Conservation (phyloP, 805 yeast genomes). For the Yamadazyma takamatsuzukensis region DNA sequence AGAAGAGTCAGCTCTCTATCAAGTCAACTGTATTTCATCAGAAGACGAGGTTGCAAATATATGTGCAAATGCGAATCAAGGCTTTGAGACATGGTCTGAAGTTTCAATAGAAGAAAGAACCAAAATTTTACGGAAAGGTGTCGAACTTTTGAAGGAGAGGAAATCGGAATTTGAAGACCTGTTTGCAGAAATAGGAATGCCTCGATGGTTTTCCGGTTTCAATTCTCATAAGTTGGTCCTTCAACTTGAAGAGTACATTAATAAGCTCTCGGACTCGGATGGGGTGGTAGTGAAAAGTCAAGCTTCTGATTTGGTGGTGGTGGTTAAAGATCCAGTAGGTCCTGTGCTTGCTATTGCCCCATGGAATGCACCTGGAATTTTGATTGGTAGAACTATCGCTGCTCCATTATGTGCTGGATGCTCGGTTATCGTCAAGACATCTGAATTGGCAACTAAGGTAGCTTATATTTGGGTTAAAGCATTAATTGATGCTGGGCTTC, state of each 20-base stretch:
- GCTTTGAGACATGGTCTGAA: conserved; percentile 24
- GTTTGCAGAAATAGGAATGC: conserved; percentile 31
- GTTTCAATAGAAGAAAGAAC: conserved; percentile 14
- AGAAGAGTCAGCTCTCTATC: conserved; percentile 1
- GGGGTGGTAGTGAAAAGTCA: conserved; percentile 13
- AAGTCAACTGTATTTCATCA: conserved; percentile 4
- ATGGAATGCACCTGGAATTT: conserved; percentile 48
- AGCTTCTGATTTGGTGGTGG: conserved; percentile 21
- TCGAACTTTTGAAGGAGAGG: conserved; percentile 12
- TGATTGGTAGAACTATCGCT: conserved; percentile 35
- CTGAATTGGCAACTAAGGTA: conserved; percentile 35
- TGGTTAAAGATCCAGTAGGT: conserved; percentile 39
- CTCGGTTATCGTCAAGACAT: conserved; percentile 40
- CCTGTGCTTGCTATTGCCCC: conserved; percentile 45
- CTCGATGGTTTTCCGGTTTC: conserved; percentile 33
- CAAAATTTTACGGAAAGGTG: conserved; percentile 17
- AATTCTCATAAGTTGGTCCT: conserved; percentile 25
- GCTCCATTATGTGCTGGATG: conserved; percentile 50
- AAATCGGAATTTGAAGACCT: conserved; percentile 10
- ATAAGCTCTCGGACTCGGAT: conserved; percentile 16
- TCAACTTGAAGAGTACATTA: conserved; percentile 26
- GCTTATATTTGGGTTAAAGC: conserved; percentile 30
- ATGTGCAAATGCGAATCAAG: conserved; percentile 19
- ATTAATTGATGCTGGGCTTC: conserved; percentile 38
- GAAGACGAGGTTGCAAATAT: conserved; percentile 9